phyloP scores from a whole-genome alignment of 345 rosid species.

The Brassica carinata region DNA sequence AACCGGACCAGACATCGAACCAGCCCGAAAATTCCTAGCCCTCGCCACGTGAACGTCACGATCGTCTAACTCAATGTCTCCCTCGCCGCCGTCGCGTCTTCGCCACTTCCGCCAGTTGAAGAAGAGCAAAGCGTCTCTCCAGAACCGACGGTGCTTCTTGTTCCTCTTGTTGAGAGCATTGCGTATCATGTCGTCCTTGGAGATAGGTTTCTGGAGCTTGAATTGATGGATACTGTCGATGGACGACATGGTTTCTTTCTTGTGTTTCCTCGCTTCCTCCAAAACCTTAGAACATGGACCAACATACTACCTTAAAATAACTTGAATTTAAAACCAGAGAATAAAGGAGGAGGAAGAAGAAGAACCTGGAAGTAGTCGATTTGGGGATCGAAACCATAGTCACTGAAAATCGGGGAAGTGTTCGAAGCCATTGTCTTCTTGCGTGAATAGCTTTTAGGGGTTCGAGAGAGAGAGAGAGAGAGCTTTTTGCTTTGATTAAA shows the following conservation, averaged over 20 bases:
- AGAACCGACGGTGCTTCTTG: slow-evolving; percentile 55
- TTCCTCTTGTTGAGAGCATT: slow-evolving; percentile 35
- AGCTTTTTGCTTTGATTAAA: slow-evolving; percentile 12
- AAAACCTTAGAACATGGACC: slow-evolving; percentile 48
- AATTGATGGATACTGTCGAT: slow-evolving; percentile 62
- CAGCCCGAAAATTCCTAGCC: slow-evolving; percentile 57
- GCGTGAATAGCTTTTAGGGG: neutral
- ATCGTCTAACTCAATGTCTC: neutral
- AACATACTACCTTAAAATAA: neutral
- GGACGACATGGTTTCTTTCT: slow-evolving; percentile 36
- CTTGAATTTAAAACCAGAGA: neutral
- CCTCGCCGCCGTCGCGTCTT: neutral
- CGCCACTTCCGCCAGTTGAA: slow-evolving; percentile 60
- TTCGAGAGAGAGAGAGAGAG: slow-evolving; percentile 9
- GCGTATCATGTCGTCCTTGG: slow-evolving; percentile 57
- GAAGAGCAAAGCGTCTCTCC: slow-evolving; percentile 64
- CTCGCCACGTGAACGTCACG: slow-evolving; percentile 54
- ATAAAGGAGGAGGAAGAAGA: neutral
- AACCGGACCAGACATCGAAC: slow-evolving; percentile 68
- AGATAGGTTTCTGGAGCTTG: slow-evolving; percentile 83
- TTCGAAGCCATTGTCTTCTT: slow-evolving; percentile 37
- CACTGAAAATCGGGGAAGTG: slow-evolving; percentile 68
- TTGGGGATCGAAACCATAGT: slow-evolving; percentile 95
- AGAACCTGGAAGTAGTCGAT: slow-evolving; percentile 76
- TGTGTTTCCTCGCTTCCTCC: slow-evolving; percentile 79